Evolutionary conservation across 805 yeast species (phyloP), one percentile per base, ranked within the genome.

Genomic region (Candida fluviatilis): DNA sequence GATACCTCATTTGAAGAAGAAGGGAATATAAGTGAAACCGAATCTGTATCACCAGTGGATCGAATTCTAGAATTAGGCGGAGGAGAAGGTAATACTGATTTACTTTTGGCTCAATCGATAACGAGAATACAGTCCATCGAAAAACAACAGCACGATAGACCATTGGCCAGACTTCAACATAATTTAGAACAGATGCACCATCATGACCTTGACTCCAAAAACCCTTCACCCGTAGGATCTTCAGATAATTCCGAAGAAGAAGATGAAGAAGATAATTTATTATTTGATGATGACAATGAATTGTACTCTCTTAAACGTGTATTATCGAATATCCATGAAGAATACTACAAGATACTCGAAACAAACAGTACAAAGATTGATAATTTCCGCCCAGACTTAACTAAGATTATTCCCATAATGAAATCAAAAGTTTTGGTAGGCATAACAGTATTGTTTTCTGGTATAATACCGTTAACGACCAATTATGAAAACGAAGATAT

Each of bases 401-500:
- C 83, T 35, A 56, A 52, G n/a, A 76, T 87, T 12, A 76, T 91
- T 60, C 95, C 93, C 1, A 49, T 59, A n/a, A 71, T 91, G 75
- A 91, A 90, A 54, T 57, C 62, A 6, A 52, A 70, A 40, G 89
- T 89, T 2, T 78, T 91, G 42, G 60, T 71, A 17, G 90, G 82
- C 5, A 74, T 81, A 33, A 76, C 78, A 2, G 76, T 93, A 39
- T 71, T 91, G 14, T 83, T 93, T 48, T 84, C 95, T 3, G 97
- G 98, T 0, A 71, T 91, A n/a, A 73, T 93, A 16, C 97, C 97
- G 1, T 55, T 87, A n/a, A 93, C 93, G 1, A 71, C 81, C 10
- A 74, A 78, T 38, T 62, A 85, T 13, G 81, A 83, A 37, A 64
- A 72, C 24, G 93, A 95, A 3, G 96, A 88, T 55, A 85, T 93